Conservation (phyloP, 495 filamentous ascomycete genomes). For the Penicillium samsonianum region DNA sequence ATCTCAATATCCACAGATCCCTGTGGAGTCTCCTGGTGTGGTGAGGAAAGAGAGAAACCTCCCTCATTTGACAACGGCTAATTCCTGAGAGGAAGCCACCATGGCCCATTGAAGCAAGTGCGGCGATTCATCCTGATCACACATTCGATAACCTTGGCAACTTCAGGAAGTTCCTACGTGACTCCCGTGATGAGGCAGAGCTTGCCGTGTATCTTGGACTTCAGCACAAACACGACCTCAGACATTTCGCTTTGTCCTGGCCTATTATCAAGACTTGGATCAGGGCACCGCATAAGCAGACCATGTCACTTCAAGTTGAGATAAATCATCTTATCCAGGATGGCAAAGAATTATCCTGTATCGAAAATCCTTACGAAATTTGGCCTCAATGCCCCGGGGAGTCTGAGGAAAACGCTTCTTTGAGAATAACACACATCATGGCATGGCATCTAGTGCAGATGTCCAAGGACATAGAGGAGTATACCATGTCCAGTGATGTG, state of each 20-base stretch:
- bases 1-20: no score
- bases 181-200: neutral
- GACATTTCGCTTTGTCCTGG: slow-evolving; percentile 2
- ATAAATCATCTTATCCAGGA: neutral
- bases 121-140: neutral
- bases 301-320: no score
- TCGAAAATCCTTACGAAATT: neutral
- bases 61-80: neutral
- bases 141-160: neutral
- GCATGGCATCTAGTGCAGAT: neutral
- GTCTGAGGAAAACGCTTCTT: neutral
- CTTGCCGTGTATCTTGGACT: neutral
- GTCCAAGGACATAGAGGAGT: slow-evolving; percentile 1
- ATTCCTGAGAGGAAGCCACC: neutral
- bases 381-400: neutral
- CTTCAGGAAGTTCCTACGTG: neutral
- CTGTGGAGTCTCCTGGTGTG: neutral
- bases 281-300: neutral
- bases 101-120: neutral
- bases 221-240: neutral
- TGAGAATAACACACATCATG: neutral
- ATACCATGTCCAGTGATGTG: neutral
- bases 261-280: neutral
- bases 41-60: neutral
- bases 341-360: neutral